phyloP scores from a whole-genome alignment of 768 basidiomycete species.

The Suillus alpinus region DNA sequence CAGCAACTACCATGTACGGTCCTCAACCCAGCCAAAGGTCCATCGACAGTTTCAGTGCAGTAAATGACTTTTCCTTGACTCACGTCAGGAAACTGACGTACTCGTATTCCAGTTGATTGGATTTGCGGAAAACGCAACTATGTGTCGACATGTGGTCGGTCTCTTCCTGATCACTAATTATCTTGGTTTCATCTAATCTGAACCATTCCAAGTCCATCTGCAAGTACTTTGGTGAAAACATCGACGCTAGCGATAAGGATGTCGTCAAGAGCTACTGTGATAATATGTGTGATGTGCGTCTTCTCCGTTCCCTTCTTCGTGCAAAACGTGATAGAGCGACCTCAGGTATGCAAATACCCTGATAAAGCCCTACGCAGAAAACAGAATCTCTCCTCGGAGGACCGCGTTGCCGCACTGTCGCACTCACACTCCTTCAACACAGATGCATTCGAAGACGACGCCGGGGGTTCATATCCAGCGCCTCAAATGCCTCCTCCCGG shows the following conservation, averaged over 20 bases:
- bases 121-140: constrained; percentile 55
- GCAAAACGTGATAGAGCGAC: neutral
- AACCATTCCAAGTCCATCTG: constrained; percentile 56
- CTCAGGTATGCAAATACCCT: constrained; percentile 75
- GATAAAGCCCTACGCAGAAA: constrained; percentile 56
- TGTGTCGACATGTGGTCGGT: constrained; percentile 73
- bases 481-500: neutral
- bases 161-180: neutral
- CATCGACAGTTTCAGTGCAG: constrained; percentile 59
- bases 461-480: neutral
- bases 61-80: constrained; percentile 35
- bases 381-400: constrained; percentile 45
- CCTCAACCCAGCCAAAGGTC: constrained; percentile 69
- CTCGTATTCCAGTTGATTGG: constrained; percentile 36
- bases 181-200: neutral
- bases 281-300: constrained; percentile 77
- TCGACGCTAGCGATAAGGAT: constrained; percentile 47
- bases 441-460: neutral
- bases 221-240: constrained; percentile 74
- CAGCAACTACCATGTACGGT: constrained; percentile 43
- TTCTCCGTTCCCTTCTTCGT: neutral
- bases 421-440: constrained; percentile 11
- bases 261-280: constrained; percentile 55
- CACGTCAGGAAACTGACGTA: neutral
- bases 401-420: constrained; percentile 23